Evolutionary conservation across 495 filamentous ascomycete genomes (phyloP).

Genomic region (Hyaloscypha finlandica): DNA sequence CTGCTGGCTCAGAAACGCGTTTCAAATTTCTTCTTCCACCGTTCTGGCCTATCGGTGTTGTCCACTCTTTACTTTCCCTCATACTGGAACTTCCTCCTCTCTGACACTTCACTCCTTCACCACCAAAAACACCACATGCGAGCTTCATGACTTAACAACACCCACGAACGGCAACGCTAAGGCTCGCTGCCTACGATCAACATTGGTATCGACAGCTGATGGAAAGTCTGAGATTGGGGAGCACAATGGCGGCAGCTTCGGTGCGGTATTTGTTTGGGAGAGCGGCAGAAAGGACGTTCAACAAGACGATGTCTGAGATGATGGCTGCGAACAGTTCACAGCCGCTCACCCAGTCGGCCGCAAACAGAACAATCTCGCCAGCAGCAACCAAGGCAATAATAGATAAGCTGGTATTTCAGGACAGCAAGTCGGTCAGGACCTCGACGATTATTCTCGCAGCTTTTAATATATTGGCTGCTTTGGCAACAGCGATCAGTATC

Average conservation of each 20-base stretch:
- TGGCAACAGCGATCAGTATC: conserved; percentile 32
- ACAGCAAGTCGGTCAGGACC: conserved; percentile 35
- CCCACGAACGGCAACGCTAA: conserved; percentile 23
- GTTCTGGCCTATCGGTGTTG: conserved; percentile 31
- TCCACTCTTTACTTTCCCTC: conserved; percentile 25
- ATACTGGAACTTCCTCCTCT: conserved; percentile 20
- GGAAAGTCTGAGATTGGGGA: conserved; percentile 4
- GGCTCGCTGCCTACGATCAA: conserved; percentile 28
- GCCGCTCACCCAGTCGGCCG: background rate
- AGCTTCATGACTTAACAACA: conserved; percentile 33
- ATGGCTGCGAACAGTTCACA: background rate
- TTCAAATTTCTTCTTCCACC: conserved; percentile 29
- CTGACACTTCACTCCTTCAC: conserved; percentile 19
- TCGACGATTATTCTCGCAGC: conserved; percentile 37
- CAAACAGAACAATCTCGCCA: background rate
- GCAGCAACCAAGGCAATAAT: conserved; percentile 23
- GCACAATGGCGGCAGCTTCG: conserved; percentile 16
- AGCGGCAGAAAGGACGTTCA: conserved; percentile 3
- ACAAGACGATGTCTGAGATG: background rate
- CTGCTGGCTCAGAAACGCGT: conserved; percentile 36
- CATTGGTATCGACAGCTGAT: conserved; percentile 14
- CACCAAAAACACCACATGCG: conserved; percentile 21
- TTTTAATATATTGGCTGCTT: conserved; percentile 35
- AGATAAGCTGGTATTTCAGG: conserved; percentile 27
- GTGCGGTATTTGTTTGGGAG: conserved; percentile 19